Evolutionary conservation across 2,329 filamentous ascomycete genomes (phyloP), one percentile per base, ranked within the genome.

Genomic region (Fusarium xylarioides): DNA sequence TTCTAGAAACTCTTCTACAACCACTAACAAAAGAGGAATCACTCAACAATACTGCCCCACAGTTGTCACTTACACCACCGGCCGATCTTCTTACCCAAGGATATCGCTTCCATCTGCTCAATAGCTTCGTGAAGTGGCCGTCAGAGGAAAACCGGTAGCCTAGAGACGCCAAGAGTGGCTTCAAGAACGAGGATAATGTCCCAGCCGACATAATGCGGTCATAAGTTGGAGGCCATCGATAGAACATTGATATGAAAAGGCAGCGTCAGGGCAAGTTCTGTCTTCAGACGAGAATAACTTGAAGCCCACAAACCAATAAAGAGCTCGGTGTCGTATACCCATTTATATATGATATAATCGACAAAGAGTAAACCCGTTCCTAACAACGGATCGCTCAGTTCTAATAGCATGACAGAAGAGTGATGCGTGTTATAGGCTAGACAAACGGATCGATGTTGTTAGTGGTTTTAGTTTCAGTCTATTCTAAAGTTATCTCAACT

Each of bases 391-490:
- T 32, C 1, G 4, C 21, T 30, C 5, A 26, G n/a, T 26, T 14
- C 11, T 19, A 54, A 18, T 30, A 28, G 35, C 0, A 37, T n/a
- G 11, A 42, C 4, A 28, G 23, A 21, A 28, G 23, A 53, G 7
- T 10, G 14, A n/a, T 7, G 19, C 11, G 19, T 28, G 50, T 4
- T 10, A 35, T 11, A 53, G 23, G 6, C 14, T 52, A 52, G 30
- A 11, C 47, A 35, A 52, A 53, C 23, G 12, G 38, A 19, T 42
- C 37, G n/a, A 38, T 53, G 12, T 32, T 50, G 43, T 66, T 35
- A n/a, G 50, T 53, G 16, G 63, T 68, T 68, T 68, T 55, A 43
- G 63, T 68, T 68, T 68, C 63, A 68, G 63, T 40, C 34, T 23
- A 28, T 35, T 18, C 50, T 28, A 28, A 53, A 53, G 28, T 26